Evolutionary conservation across 192 early-diverging fungal species (phyloP), one percentile per base, ranked within the genome.

Genomic region (Phlyctochytrium bullatum): DNA sequence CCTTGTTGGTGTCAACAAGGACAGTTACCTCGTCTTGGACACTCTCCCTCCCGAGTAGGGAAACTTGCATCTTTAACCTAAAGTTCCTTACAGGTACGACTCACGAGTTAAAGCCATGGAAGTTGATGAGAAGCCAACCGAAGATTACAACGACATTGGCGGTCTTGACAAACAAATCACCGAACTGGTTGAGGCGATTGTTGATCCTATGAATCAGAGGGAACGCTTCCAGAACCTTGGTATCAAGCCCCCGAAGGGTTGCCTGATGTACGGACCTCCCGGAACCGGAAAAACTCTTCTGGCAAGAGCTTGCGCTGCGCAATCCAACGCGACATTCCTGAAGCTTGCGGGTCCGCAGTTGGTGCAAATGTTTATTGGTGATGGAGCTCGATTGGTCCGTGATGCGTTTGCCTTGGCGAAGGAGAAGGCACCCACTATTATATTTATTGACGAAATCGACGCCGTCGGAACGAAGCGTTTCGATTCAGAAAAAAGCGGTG

Each of bases 401-500:
- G 97, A 98, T 72, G 95, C 95, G 23, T 98, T 98, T 78, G 89
- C 89, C 28, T 75, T 98, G 47, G 97, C 97, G 28, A 98, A 98
- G 74, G 97, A 97, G 64, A 99, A 99, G 80, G 86, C 96, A 16
- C 97, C 97, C 12, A 91, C 97, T 31, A 99, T 99, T 73, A 97
- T 99, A 62, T 98, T 99, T 68, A 97, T 99, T 75, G 95, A 98
- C 79, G 97, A 99, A 79, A 85, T 98, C 77, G 95, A 99, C 71
- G 95, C 97, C 23, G 87, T 99, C 69, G 96, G 95, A 68, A 97
- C 97, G n/a, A 98, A 99, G 82, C 92, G 97, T 68, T 98, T 97
- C 61, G 94, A 98, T 75, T 90, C 88, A 71, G 95, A 98, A 65
- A 96, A 97, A 81, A 90, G 90, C 58, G 97, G 97, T 67, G 97